These are phyloP conservation scores for Globisporangium spiculum DNA, from an alignment of 352 stramenopile species.

Conservation along the genomic window DNA sequence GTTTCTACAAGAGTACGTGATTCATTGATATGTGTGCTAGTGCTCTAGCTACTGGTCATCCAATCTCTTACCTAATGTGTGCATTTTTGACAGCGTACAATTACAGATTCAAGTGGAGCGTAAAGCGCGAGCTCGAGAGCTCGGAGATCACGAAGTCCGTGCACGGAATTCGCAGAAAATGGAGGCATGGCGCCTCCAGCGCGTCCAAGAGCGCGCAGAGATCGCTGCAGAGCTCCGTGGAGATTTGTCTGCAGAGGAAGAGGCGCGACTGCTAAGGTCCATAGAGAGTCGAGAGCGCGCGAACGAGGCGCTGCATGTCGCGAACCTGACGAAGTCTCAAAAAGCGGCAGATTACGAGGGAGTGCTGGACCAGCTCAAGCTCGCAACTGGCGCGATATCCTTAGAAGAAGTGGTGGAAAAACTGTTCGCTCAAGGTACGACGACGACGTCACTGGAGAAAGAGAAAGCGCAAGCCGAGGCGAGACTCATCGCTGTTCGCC, in stretches of 20 bases:
- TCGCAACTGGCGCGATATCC: constrained; percentile 51
- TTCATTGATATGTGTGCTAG: background rate
- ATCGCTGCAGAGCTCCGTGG: constrained; percentile 75
- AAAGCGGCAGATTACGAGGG: constrained; percentile 70
- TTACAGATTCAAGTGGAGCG: constrained; percentile 68
- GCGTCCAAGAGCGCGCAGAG: constrained; percentile 67
- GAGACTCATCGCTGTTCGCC: constrained; percentile 41
- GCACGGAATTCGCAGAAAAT: constrained; percentile 82
- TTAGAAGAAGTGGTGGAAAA: constrained; percentile 71
- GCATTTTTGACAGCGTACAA: constrained; percentile 37
- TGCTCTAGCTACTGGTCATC: background rate
- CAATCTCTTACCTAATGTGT: background rate
- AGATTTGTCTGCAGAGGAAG: constrained; percentile 66
- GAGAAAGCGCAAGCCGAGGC: constrained; percentile 70
- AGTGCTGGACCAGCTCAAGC: constrained; percentile 60
- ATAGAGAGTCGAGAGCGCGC: constrained; percentile 68
- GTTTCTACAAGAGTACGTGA: constrained; percentile 63
- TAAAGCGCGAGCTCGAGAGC: constrained; percentile 56
- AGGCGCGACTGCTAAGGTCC: constrained; percentile 44
- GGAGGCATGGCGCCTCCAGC: constrained; percentile 70
- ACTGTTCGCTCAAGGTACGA: constrained; percentile 56
- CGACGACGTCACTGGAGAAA: constrained; percentile 62
- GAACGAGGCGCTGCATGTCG: constrained; percentile 57
- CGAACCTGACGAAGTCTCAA: constrained; percentile 66
- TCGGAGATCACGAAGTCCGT: constrained; percentile 74